These are phyloP conservation scores for Auricularia auricula-judae DNA, from an alignment of 768 basidiomycete genomes.

Conservation along the genomic window DNA sequence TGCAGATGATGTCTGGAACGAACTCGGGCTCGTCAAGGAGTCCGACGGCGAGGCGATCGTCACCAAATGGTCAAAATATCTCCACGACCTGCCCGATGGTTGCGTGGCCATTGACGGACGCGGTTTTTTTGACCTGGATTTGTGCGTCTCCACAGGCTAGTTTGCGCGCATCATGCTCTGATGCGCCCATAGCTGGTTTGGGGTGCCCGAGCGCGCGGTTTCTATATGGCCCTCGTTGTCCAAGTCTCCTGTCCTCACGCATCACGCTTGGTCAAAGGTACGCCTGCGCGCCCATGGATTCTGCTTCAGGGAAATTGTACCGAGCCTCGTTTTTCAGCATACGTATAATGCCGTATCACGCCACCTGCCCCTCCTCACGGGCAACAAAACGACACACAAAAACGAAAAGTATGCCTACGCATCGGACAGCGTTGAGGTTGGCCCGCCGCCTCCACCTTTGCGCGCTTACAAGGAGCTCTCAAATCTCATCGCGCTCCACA, in stretches of 20 bases:
- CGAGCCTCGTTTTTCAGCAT: slow-evolving; percentile 21
- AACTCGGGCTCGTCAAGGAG: slow-evolving; percentile 11
- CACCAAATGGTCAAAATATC: slow-evolving; percentile 33
- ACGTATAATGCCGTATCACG: slow-evolving; percentile 36
- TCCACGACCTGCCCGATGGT: slow-evolving; percentile 30
- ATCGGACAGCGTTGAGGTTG: not conserved
- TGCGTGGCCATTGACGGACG: slow-evolving; percentile 35
- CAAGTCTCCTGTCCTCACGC: slow-evolving; percentile 30
- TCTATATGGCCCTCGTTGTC: slow-evolving; percentile 38
- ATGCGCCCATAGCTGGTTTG: slow-evolving; percentile 21
- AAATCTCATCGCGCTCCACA: slow-evolving; percentile 46
- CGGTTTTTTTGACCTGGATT: not conserved
- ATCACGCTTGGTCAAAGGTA: slow-evolving; percentile 9
- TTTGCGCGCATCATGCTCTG: not conserved
- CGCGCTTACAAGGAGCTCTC: slow-evolving; percentile 10
- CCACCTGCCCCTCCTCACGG: slow-evolving; percentile 34
- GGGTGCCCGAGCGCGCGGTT: slow-evolving; percentile 20
- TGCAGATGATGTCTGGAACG: slow-evolving; percentile 25
- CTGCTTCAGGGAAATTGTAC: too few relatives aligned
- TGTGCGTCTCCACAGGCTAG: not conserved
- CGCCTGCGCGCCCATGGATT: not conserved
- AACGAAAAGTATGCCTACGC: not conserved
- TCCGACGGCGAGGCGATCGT: slow-evolving; percentile 26
- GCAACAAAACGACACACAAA: not conserved
- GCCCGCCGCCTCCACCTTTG: not conserved